A percentile compares a stretch with the other conserved stretches of the same genome.
These are phyloP conservation scores for Tolypocladium sp. DNA, from an alignment of 2,329 filamentous ascomycete genomes.

Conservation along the genomic window DNA sequence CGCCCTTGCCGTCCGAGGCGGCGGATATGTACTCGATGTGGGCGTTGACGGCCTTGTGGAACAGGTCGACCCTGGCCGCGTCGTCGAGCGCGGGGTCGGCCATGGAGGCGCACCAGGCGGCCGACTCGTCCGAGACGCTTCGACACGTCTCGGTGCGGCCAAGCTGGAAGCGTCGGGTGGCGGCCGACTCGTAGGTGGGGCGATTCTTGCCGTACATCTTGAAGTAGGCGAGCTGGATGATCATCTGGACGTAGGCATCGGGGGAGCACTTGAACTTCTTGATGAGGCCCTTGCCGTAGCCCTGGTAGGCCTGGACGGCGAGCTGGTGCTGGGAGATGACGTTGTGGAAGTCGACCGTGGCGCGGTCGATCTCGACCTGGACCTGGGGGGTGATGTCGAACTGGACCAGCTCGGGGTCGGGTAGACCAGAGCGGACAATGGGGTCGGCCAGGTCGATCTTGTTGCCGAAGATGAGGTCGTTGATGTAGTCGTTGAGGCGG, in stretches of 20 bases:
- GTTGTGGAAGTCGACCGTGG: constrained; percentile 67
- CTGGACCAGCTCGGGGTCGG: constrained; percentile 67
- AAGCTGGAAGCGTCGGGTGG: constrained; percentile 89
- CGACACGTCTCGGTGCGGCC: constrained; percentile 96
- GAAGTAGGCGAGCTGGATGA: constrained; percentile 95
- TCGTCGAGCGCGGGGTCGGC: constrained; percentile 55
- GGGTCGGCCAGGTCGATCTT: constrained; percentile 84
- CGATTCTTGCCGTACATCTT: constrained; percentile 99
- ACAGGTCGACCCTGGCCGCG: constrained; percentile 60
- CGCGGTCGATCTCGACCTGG: constrained; percentile 68
- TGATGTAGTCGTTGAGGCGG: constrained; percentile 90
- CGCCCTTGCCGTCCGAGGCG: constrained; percentile 84
- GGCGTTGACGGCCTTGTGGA: constrained; percentile 71
- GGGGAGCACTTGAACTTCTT: constrained; percentile 99
- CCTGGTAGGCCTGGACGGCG: constrained; percentile 89
- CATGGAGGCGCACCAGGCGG: constrained; percentile 85
- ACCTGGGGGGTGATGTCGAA: constrained; percentile 72
- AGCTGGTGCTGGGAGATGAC: constrained; percentile 86
- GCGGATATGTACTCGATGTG: constrained; percentile 88
- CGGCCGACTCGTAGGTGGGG: constrained; percentile 94
- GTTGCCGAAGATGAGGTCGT: constrained; percentile 85
- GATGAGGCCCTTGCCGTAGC: constrained; percentile 95
- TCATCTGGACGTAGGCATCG: constrained; percentile 95
- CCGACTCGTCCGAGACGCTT: constrained; percentile 80
- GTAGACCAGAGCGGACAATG: constrained; percentile 68